A percentile compares a stretch with the other conserved stretches of the same genome.
These are phyloP conservation scores for Scenedesmus sp. DNA, from an alignment of 163 green algal genomes.

Conservation along the genomic window DNA sequence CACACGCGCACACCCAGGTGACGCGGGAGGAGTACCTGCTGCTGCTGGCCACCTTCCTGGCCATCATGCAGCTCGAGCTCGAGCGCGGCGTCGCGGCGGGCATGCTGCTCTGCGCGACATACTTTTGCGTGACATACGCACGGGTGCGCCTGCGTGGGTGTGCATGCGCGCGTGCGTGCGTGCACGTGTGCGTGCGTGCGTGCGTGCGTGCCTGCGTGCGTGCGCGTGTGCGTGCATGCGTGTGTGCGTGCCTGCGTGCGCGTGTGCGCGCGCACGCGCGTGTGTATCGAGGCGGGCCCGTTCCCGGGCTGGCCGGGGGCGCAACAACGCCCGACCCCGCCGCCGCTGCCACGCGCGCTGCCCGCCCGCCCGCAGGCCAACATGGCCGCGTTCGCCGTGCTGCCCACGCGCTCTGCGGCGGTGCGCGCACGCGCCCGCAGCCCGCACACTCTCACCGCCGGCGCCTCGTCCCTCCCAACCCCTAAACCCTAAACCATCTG, in stretches of 20 bases:
- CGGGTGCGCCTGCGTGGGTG: conserved; percentile 47
- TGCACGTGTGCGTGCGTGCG: no score
- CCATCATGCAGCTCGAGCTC: conserved; percentile 76
- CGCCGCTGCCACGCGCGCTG: not conserved
- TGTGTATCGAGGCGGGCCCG: no score
- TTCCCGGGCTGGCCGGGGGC: no score
- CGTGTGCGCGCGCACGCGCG: no score
- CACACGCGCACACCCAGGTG: conserved; percentile 60
- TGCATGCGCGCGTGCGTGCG: no score
- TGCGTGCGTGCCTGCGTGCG: no score
- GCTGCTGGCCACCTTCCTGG: conserved; percentile 77
- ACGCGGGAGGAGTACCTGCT: conserved; percentile 75
- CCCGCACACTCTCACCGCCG: no score
- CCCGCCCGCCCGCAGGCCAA: conserved; percentile 19
- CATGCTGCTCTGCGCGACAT: conserved; percentile 66
- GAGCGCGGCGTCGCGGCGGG: conserved; percentile 71
- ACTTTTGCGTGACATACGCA: conserved; percentile 75
- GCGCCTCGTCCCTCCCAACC: no score
- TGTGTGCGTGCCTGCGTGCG: no score
- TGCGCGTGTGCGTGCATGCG: no score
- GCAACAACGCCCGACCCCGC: no score
- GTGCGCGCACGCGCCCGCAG: not conserved
- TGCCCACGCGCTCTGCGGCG: conserved; percentile 52
- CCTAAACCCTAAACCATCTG: no score
- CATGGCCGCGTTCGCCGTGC: conserved; percentile 51